Conservation (phyloP, 2,329 filamentous ascomycete genomes). For the Myriosclerotinia curreyana region DNA sequence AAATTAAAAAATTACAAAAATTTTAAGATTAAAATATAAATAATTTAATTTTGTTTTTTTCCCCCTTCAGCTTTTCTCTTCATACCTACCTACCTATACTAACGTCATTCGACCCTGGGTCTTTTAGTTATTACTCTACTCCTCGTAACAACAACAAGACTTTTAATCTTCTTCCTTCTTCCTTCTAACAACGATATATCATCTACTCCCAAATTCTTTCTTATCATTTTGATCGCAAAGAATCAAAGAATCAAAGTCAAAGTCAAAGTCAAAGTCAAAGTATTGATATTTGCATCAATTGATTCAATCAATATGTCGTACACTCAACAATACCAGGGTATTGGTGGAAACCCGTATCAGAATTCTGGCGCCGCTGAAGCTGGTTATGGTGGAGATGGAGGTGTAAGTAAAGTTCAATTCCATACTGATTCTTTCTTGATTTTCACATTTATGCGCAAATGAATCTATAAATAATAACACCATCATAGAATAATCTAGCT, state of each 20-base stretch:
- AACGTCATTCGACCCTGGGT: constrained; percentile 11
- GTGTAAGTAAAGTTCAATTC: constrained; percentile 20
- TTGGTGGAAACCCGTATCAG: constrained; percentile 58
- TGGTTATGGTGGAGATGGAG: constrained; percentile 35
- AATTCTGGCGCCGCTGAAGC: constrained; percentile 26
- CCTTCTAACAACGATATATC: constrained; percentile 8
- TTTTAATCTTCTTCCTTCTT: neutral
- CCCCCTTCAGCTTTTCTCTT: constrained; percentile 7
- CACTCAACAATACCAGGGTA: constrained; percentile 54
- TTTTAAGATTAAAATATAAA: too few species aligned
- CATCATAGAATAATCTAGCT: constrained; percentile 25
- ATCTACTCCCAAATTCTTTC: neutral
- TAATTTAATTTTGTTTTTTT: neutral
- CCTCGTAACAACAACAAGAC: constrained; percentile 11
- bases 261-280: too few species aligned
- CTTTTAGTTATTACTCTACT: too few species aligned
- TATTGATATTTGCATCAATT: constrained; percentile 29
- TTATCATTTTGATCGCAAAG: constrained; percentile 16
- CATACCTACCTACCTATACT: neutral
- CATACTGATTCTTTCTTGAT: neutral
- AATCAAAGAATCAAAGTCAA: too few species aligned
- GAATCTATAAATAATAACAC: neutral
- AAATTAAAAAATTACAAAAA: too few species aligned
- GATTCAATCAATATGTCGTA: constrained; percentile 51
- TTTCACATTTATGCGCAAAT: neutral